Base-by-base conservation (phyloP, 805 yeast genomes). In the Ogataea philodendri region DNA sequence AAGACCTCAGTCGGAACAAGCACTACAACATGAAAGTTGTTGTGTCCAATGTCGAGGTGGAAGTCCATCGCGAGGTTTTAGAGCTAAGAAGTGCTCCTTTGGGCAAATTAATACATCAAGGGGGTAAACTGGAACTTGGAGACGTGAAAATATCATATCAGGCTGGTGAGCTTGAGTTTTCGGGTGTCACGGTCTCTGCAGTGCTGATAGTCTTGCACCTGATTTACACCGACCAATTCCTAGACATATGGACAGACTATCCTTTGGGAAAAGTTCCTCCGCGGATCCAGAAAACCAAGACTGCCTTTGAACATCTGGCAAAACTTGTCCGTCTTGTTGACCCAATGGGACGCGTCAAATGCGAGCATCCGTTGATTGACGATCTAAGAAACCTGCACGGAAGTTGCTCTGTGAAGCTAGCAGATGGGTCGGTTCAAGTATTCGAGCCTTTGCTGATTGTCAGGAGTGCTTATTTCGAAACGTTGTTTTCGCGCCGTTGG, bases 391-490 rank as follows among this genome's bases (percentile, higher is more conserved):
- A 15, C 11, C 7, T 18, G 5, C 28, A 18, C 5, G 39, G 45
- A 5, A 33, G 29, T 49, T 68, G 75, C 3, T 47, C 48, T 0
- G 57, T 85, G 3, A 45, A 45, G 5, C 54, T 81, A n/a, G 43
- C 58, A 2, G 79, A 76, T 46, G 77, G 74, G 1, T 62, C 57
- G n/a, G 21, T 70, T 0, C 37, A 41, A 4, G 70, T 74, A 5
- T 76, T 77, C 49, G 69, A 80, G 2, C 63, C 66, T 8, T 59
- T 86, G 4, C 50, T 88, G n/a, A 52, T 61, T 4, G 56, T 72
- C 0, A 60, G 94, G 40, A 74, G 80, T 30, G 77, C 75, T 0
- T 84, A 69, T 50, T 85, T 88, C 54, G 79, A 74, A 37, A 67
- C 80, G 0, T 45, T 76, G 2, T 65, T 83, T 22, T 70, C 81